Evolutionary conservation across 345 rosid species (phyloP).

Genomic region (Citrus sp.): DNA sequence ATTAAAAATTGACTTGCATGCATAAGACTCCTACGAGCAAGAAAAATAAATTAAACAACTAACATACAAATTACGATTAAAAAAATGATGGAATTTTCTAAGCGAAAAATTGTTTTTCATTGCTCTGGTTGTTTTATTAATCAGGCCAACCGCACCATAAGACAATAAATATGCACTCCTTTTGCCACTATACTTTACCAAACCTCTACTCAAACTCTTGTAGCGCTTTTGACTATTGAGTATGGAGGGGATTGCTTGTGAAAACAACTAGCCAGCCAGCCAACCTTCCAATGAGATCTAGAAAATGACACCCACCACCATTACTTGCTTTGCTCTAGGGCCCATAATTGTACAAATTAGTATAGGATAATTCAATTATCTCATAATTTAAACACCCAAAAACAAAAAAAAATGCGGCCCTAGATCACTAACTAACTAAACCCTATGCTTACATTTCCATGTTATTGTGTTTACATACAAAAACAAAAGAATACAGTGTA

Average conservation of each 20-base stretch:
- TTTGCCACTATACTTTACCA: constrained; percentile 41
- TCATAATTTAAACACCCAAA: not conserved
- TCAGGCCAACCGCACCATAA: too few species aligned
- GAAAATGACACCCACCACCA: constrained; percentile 28
- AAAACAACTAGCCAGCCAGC: constrained; percentile 39
- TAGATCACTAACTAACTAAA: not conserved
- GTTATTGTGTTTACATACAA: constrained; percentile 33
- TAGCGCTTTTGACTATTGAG: constrained; percentile 27
- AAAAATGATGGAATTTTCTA: not conserved
- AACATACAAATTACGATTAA: not conserved
- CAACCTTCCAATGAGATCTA: constrained; percentile 12
- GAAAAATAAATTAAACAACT: too few species aligned
- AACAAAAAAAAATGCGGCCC: not conserved
- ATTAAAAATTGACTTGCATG: not conserved
- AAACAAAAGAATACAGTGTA: constrained; percentile 28
- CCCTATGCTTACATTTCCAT: constrained; percentile 16
- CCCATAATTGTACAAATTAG: not conserved
- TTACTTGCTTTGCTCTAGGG: not conserved
- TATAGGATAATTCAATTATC: not conserved
- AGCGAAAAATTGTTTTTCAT: too few species aligned
- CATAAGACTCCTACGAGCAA: not conserved
- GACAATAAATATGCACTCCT: constrained; percentile 9
- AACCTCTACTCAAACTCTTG: constrained; percentile 48
- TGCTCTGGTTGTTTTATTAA: too few species aligned
- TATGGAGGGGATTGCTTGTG: constrained; percentile 31